Base-by-base conservation (phyloP, 129 eudicot genomes). In the Mikania micrantha region DNA sequence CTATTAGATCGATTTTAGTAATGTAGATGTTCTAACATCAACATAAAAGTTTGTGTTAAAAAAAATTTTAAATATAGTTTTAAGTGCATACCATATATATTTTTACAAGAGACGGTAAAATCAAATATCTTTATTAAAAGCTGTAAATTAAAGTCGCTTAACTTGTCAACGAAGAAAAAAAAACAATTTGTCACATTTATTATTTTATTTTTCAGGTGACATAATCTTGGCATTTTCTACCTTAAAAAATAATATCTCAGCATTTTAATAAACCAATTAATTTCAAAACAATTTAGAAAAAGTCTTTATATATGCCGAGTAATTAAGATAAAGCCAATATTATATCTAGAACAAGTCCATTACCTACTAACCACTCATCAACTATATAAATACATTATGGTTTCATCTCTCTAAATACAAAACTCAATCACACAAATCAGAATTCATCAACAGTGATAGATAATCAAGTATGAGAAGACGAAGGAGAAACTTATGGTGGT, bases 401-500 rank as follows among this genome's bases (percentile, higher is more conserved):
- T 12, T 11, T 25, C 35, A 27, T 4, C n/a, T 69, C 32, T 71
- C 59, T 2, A 42, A 15, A 10, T 3, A 52, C 41, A 34, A 24
- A 9, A 38, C 36, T 32, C 36, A 32, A 32, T 29, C 4, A 2
- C 34, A 29, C 34, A 29, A 29, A 29, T 29, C 4, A 2, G 53
- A 64, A 36, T 38, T 50, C 31, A 16, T 10, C n/a, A 0, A 38
- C 13, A 29, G 3, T 13, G 42, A 74, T 40, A 29, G n/a, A n/a
- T n/a, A n/a, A n/a, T n/a, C n/a, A n/a, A 40, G 47, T 29, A 78
- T 82, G 79, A 66, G 71, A 71, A 78, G 66, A 45, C 62, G 76
- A 82, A 70, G 74, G 16, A 66, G 70, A 42, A 74, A 70, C 58
- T 71, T 80, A 60, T 82, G 83, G 89, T 78, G 81, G 84, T 68